Evolutionary conservation across 805 yeast genomes (phyloP).

Genomic region (Nakazawaea wyomingensis): DNA sequence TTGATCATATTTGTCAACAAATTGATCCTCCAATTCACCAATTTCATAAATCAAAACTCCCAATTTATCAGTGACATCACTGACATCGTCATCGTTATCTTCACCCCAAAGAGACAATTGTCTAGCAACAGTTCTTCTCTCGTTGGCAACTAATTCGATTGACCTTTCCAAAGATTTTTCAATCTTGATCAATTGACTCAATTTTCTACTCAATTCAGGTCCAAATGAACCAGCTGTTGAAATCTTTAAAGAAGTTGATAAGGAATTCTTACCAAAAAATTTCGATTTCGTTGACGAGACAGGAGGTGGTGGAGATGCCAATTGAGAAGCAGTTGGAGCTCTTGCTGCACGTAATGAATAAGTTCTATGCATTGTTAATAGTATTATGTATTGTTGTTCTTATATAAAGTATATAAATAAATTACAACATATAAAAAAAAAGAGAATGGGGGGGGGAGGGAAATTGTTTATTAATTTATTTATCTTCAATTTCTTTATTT

Average conservation of each 20-base stretch:
- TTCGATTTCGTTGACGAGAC: constrained; percentile 81
- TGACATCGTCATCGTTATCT: constrained; percentile 78
- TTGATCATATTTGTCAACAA: constrained; percentile 80
- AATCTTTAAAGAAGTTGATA: constrained; percentile 57
- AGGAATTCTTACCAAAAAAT: constrained; percentile 82
- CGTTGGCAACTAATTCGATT: constrained; percentile 70
- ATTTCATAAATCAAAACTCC: constrained; percentile 80
- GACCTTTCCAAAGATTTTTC: constrained; percentile 80
- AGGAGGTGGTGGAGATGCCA: constrained; percentile 94
- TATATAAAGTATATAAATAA: background rate
- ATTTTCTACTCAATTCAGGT: constrained; percentile 73
- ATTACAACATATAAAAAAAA: too few species aligned
- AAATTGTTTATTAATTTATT: background rate
- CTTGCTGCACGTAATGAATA: constrained; percentile 91
- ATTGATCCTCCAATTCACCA: constrained; percentile 84
- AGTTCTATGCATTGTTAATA: constrained; percentile 85
- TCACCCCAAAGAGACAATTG: constrained; percentile 86
- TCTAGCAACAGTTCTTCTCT: constrained; percentile 76
- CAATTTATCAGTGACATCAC: constrained; percentile 81
- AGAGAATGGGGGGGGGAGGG: too few species aligned
- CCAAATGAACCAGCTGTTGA: constrained; percentile 75
- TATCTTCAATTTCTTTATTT: too few species aligned
- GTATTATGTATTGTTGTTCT: background rate
- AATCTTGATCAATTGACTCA: constrained; percentile 70
- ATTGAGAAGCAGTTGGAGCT: constrained; percentile 96